These are phyloP conservation scores for Saussurea involucrata DNA, from an alignment of 129 eudicot genomes.

Conservation along the genomic window DNA sequence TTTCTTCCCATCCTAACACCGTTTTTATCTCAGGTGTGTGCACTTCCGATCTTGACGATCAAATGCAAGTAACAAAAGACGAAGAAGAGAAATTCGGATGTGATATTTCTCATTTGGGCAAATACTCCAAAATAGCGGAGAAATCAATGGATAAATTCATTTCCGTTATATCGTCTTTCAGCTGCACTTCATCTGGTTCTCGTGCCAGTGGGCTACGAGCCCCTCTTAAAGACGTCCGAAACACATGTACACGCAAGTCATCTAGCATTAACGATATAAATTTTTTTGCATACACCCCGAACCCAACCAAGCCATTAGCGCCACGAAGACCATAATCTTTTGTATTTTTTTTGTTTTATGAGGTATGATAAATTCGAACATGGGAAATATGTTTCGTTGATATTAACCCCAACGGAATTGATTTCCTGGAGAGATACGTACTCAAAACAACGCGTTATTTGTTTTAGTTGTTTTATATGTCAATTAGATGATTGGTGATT, in stretches of 20 bases:
- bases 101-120: slow-evolving; percentile 75
- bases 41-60: slow-evolving; percentile 31
- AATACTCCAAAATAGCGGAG: slow-evolving; percentile 79
- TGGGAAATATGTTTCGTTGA: neutral
- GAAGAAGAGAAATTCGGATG: slow-evolving; percentile 75
- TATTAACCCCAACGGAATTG: neutral
- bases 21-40: slow-evolving; percentile 28
- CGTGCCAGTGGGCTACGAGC: slow-evolving; percentile 98
- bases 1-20: neutral
- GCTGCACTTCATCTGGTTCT: slow-evolving; percentile 68
- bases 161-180: slow-evolving; percentile 71
- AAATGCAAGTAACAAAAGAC: slow-evolving; percentile 20
- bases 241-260: slow-evolving; percentile 50
- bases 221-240: slow-evolving; percentile 73
- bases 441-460: neutral
- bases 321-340: slow-evolving; percentile 6
- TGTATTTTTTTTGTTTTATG: neutral
- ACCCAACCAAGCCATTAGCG: slow-evolving; percentile 7
- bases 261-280: slow-evolving; percentile 18
- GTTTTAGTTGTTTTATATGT: neutral
- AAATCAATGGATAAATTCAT: slow-evolving; percentile 85
- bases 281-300: slow-evolving; percentile 27
- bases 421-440: neutral
- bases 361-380: too few species aligned
- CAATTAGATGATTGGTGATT: neutral